Base-by-base conservation (phyloP, 495 filamentous ascomycete genomes). In the Hypomontagnella monticulosa region DNA sequence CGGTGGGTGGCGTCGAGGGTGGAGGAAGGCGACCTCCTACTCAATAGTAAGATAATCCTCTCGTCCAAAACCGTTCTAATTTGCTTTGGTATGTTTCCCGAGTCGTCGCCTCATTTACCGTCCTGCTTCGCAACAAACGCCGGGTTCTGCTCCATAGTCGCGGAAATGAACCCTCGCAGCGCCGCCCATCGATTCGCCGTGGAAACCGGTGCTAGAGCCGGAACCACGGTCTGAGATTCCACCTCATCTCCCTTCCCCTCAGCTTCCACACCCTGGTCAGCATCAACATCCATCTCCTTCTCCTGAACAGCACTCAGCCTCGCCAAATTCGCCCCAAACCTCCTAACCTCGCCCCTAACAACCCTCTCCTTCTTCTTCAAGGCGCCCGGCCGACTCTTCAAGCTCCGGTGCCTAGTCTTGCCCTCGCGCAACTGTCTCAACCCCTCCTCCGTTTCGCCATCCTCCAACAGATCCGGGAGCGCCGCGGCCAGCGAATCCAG, bases 311-410 rank as follows among this genome's bases (percentile, higher is more conserved):
- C 76, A 57, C 86, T 82, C 58, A 84, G 67, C 76, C 87, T 81
- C 37, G 90, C 93, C 82, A 98, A 78, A 75, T 93, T 97, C 76
- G 80, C 84, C 57, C 84, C 87, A 71, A 97, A 97, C 58, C 93
- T 81, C 75, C 92, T 87, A 72, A 89, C 86, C 83, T 98, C 94
- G 64, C 81, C 75, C 75, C 79, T 85, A 50, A 96, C 89, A 23
- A 97, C 38, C 74, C 85, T 87, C 75, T 93, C 91, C 78, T 89
- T 93, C 66, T 86, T 82, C 83, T 93, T 96, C 80, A 91, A 80
- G 11, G 92, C 91, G 0, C 94, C 93, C 0, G 90, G 91, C 49
- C 88, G 77, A 51, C 82, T 85, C 71, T 83, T 88, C 55, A 98
- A 66, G 43, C 87, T 91, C 77, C 87, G 88, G 41, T 88, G 87